These are phyloP conservation scores for Gyrodon lividus DNA, from an alignment of 768 basidiomycete species.

Conservation along the genomic window DNA sequence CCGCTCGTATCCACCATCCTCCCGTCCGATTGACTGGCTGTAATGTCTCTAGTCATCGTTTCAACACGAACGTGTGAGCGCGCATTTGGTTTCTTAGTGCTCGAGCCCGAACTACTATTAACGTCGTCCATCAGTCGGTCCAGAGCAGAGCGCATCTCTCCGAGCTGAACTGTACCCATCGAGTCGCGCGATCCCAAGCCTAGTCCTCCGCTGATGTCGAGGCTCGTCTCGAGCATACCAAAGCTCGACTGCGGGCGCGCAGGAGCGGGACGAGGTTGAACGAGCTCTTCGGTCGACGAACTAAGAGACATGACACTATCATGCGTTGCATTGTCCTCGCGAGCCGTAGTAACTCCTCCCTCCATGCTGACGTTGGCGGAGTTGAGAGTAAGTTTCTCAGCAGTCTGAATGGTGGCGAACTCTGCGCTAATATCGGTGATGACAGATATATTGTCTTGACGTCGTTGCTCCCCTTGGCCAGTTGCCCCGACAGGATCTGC, in stretches of 20 bases:
- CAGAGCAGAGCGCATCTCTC: constrained; percentile 71
- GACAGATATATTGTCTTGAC: constrained; percentile 39
- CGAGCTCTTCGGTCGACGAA: neutral
- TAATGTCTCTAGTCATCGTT: constrained; percentile 32
- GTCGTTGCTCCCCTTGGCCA: constrained; percentile 31
- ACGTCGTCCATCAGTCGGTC: constrained; percentile 75
- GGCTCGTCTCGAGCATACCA: constrained; percentile 21
- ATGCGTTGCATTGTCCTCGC: neutral
- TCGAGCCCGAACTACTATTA: constrained; percentile 25
- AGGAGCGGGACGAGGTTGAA: constrained; percentile 10
- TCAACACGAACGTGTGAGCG: constrained; percentile 24
- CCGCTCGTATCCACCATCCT: constrained; percentile 38
- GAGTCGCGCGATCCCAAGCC: constrained; percentile 35
- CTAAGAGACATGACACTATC: neutral
- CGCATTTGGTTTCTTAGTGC: constrained; percentile 20
- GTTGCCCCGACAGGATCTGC: neutral
- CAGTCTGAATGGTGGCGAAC: constrained; percentile 48
- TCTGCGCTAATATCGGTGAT: constrained; percentile 42
- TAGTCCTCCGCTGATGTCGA: constrained; percentile 24
- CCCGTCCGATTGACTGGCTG: constrained; percentile 34
- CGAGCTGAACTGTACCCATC: constrained; percentile 53
- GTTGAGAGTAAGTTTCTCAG: constrained; percentile 40
- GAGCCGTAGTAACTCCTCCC: neutral
- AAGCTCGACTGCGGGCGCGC: constrained; percentile 13
- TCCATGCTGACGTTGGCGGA: constrained; percentile 3